Evolutionary conservation across 768 basidiomycete species (phyloP).

Genomic region (Trametopsis cervina): DNA sequence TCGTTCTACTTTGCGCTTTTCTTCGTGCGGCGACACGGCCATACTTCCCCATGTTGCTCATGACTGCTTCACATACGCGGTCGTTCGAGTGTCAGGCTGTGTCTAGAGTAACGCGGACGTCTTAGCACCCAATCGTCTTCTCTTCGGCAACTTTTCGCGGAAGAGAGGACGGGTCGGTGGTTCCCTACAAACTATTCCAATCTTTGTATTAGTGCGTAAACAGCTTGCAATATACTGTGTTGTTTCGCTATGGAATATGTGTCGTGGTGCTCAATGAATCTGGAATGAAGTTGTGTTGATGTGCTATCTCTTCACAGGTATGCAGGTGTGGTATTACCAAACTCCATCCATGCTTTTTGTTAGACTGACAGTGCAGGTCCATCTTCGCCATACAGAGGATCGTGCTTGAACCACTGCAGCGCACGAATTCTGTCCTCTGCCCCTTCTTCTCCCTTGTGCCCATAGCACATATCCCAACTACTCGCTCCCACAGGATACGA

Average conservation of each 20-base stretch:
- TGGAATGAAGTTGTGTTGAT: no score
- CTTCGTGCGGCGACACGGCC: slow-evolving; percentile 81
- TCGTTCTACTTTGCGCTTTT: no score
- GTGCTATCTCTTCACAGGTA: no score
- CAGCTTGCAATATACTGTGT: background rate
- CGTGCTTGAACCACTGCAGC: slow-evolving; percentile 31
- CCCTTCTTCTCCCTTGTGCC: slow-evolving; percentile 25
- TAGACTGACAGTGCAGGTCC: slow-evolving; percentile 26
- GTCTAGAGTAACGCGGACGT: slow-evolving; percentile 69
- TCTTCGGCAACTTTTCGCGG: slow-evolving; percentile 29
- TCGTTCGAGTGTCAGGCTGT: slow-evolving; percentile 88
- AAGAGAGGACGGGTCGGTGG: slow-evolving; percentile 76
- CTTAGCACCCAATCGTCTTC: slow-evolving; percentile 71
- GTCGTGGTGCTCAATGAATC: no score
- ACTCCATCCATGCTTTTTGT: background rate
- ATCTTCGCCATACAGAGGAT: slow-evolving; percentile 34
- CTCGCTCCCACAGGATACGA: slow-evolving; percentile 29
- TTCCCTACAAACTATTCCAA: slow-evolving; percentile 34
- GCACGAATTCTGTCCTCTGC: slow-evolving; percentile 22
- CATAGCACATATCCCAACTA: slow-evolving; percentile 35
- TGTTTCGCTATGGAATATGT: no score
- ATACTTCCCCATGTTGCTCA: slow-evolving; percentile 86
- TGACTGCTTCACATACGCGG: slow-evolving; percentile 56
- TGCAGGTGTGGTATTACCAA: background rate
- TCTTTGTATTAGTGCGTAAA: background rate